Evolutionary conservation across 352 stramenopile genomes (phyloP).

Genomic region (Pythium pectinolyticum): DNA sequence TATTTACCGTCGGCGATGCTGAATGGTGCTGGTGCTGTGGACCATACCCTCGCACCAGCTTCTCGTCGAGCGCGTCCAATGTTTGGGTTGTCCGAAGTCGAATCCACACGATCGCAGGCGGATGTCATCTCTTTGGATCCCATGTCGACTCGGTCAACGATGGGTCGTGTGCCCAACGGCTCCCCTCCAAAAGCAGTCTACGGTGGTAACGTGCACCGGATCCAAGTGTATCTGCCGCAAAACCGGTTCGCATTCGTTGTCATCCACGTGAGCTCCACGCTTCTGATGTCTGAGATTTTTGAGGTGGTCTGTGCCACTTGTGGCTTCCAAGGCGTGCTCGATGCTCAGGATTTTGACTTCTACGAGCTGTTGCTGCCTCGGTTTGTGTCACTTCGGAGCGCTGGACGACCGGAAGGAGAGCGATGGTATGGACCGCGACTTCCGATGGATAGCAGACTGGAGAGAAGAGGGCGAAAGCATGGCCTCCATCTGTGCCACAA

Average conservation of each 20-base stretch:
- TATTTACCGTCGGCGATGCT: conserved; percentile 25
- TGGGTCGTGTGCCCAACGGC: conserved; percentile 19
- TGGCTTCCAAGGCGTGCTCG: conserved; percentile 68
- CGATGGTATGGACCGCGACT: conserved; percentile 81
- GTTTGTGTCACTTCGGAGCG: conserved; percentile 85
- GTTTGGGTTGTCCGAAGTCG: conserved; percentile 46
- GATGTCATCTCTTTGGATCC: conserved; percentile 63
- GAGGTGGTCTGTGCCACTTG: conserved; percentile 75
- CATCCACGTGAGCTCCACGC: conserved; percentile 55
- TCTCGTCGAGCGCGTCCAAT: conserved; percentile 52
- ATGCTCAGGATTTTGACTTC: conserved; percentile 83
- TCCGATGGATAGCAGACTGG: conserved; percentile 55
- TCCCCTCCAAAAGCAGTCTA: conserved; percentile 50
- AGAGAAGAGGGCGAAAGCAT: conserved; percentile 59
- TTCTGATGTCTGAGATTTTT: conserved; percentile 73
- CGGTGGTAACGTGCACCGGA: conserved; percentile 36
- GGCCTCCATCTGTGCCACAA: conserved; percentile 86
- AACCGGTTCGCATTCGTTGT: conserved; percentile 85
- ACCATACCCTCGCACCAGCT: conserved; percentile 20
- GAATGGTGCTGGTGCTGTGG: background rate
- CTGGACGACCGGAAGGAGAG: conserved; percentile 78
- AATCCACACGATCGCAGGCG: conserved; percentile 53
- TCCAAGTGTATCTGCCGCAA: conserved; percentile 84
- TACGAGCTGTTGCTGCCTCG: conserved; percentile 79
- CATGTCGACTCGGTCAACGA: conserved; percentile 53